Evolutionary conservation across 345 rosid genomes (phyloP).

Genomic region (Isatis tinctoria): DNA sequence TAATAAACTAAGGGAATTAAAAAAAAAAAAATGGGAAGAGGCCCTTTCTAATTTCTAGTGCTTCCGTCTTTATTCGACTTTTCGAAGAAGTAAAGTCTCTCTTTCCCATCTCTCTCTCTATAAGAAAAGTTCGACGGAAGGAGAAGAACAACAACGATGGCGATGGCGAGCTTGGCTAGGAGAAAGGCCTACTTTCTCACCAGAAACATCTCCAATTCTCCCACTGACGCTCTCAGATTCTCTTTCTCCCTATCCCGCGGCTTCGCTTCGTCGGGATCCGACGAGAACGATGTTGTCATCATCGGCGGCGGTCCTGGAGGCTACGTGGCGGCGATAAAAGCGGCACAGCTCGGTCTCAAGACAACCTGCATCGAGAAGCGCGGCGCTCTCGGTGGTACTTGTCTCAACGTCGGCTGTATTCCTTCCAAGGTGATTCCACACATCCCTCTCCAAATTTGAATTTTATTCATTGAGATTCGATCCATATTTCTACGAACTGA

Average conservation of each 20-base stretch:
- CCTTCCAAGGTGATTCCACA: conserved; percentile 74
- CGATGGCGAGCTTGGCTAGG: conserved; percentile 83
- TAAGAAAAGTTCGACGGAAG: conserved; percentile 6
- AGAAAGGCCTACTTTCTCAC: conserved; percentile 62
- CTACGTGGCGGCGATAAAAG: conserved; percentile 98
- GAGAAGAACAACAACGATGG: conserved; percentile 41
- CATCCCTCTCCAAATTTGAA: no score
- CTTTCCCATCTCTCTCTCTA: conserved; percentile 5
- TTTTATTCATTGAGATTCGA: background rate
- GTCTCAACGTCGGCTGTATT: conserved; percentile 99
- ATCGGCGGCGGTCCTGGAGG: conserved; percentile 99
- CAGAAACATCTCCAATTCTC: conserved; percentile 47
- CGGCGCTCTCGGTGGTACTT: conserved; percentile 95
- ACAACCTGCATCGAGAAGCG: conserved; percentile 98
- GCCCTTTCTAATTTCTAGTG: background rate
- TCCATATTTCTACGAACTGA: background rate
- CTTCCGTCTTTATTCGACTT: conserved; percentile 25
- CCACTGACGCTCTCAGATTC: conserved; percentile 49
- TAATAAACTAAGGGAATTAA: background rate
- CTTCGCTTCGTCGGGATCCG: conserved; percentile 79
- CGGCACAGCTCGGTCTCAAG: conserved; percentile 95
- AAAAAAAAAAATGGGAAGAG: background rate
- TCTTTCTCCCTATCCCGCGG: conserved; percentile 65
- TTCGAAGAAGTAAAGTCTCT: conserved; percentile 20
- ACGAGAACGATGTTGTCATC: conserved; percentile 90